Conservation (phyloP, 202 grass and related monocot species). For the Zizania palustris region DNA sequence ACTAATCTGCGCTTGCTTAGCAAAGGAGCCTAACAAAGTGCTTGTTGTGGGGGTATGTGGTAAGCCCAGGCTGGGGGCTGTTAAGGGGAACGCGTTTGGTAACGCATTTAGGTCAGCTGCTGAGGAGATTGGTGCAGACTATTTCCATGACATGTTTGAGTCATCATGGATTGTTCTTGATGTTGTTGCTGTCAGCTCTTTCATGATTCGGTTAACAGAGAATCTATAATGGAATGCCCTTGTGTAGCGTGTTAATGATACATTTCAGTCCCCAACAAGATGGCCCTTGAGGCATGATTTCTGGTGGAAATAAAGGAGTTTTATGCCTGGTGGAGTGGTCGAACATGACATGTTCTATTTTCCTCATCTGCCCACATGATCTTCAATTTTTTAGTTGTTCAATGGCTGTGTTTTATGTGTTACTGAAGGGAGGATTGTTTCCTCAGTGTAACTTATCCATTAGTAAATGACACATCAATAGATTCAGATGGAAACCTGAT, state of each 20-base stretch:
- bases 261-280: conserved; percentile 23
- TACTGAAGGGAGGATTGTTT: conserved; percentile 1
- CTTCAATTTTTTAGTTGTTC: conserved; percentile 24
- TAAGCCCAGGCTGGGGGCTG: conserved; percentile 84
- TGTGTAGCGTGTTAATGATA: conserved; percentile 7
- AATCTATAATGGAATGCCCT: conserved; percentile 59
- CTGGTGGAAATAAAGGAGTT: conserved; percentile 26
- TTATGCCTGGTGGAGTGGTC: conserved; percentile 7
- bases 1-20: conserved; percentile 73
- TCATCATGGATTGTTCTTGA: conserved; percentile 92
- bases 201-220: conserved; percentile 82
- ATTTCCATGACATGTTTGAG: conserved; percentile 89
- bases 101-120: conserved; percentile 74
- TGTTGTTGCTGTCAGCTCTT: conserved; percentile 57
- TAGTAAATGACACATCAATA: conserved; percentile 22
- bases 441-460: neutral
- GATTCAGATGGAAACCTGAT: conserved; percentile 33
- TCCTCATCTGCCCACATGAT: conserved; percentile 27
- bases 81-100: conserved; percentile 85
- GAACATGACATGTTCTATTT: neutral
- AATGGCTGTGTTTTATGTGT: conserved; percentile 12
- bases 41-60: conserved; percentile 80
- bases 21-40: conserved; percentile 66
- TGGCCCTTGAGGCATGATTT: conserved; percentile 15
- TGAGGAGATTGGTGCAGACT: conserved; percentile 65